Evolutionary conservation across 768 basidiomycete species (phyloP).

Genomic region (Termitomyces sp.): DNA sequence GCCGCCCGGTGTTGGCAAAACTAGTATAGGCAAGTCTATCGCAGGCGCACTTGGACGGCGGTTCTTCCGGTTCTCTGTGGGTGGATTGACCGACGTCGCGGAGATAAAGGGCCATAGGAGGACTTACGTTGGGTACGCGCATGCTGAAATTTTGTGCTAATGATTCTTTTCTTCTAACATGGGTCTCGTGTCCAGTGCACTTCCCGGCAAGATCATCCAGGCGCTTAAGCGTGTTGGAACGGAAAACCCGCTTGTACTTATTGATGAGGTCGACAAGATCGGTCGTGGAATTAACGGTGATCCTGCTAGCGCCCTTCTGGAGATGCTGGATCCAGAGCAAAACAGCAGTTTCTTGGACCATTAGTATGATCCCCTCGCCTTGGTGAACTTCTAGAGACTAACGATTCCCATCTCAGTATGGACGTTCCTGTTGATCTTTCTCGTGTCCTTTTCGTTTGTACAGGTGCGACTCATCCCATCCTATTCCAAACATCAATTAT

Average conservation of each 20-base stretch:
- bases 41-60: slow-evolving; percentile 84
- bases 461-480: slow-evolving; percentile 22
- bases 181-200: slow-evolving; percentile 42
- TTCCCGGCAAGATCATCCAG: slow-evolving; percentile 94
- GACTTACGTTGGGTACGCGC: slow-evolving; percentile 86
- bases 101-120: slow-evolving; percentile 98
- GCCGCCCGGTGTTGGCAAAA: slow-evolving; percentile 97
- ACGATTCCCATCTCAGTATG: slow-evolving; percentile 50
- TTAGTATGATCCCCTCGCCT: slow-evolving; percentile 54
- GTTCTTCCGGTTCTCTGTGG: slow-evolving; percentile 97
- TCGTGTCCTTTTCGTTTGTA: slow-evolving; percentile 95
- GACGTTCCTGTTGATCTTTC: slow-evolving; percentile 97
- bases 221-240: slow-evolving; percentile 90
- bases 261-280: slow-evolving; percentile 96
- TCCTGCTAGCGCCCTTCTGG: slow-evolving; percentile 83
- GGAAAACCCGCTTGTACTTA: slow-evolving; percentile 90
- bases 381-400: slow-evolving; percentile 1
- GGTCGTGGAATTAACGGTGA: slow-evolving; percentile 89
- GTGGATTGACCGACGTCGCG: slow-evolving; percentile 94
- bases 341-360: slow-evolving; percentile 93
- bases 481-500: not conserved
- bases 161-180: not conserved
- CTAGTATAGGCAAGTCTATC: slow-evolving; percentile 92
- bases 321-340: slow-evolving; percentile 95
- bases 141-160: not conserved